These are phyloP conservation scores for Phytopythium litorale DNA, from an alignment of 352 stramenopile genomes.

Conservation along the genomic window DNA sequence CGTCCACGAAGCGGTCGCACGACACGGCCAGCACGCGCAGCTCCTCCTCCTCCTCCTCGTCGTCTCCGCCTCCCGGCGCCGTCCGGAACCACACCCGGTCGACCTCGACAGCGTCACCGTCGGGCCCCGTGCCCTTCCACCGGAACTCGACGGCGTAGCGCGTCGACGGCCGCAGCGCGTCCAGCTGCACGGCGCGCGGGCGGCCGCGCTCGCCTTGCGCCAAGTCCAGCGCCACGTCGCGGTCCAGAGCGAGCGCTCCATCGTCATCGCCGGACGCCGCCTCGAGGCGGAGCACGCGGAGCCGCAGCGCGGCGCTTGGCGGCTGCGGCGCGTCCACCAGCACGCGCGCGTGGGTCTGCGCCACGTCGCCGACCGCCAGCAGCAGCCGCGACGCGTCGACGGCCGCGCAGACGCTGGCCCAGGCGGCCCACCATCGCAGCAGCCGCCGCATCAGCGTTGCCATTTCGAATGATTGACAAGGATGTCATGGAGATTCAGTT, in stretches of 20 bases:
- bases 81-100: slow-evolving; percentile 18
- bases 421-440: not conserved
- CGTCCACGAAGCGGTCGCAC: slow-evolving; percentile 60
- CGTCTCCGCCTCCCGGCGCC: not conserved
- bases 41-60: not conserved
- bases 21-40: slow-evolving; percentile 39
- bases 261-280: not conserved
- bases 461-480: no score
- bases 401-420: not conserved
- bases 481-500: no score
- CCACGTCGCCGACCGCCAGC: slow-evolving; percentile 51
- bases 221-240: not conserved
- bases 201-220: not conserved
- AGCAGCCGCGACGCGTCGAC: slow-evolving; percentile 16
- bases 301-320: slow-evolving; percentile 7
- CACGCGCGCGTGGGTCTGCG: slow-evolving; percentile 34
- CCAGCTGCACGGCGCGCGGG: slow-evolving; percentile 28
- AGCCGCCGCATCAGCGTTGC: not conserved
- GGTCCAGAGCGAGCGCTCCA: not conserved
- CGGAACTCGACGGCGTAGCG: slow-evolving; percentile 36
- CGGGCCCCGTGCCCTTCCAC: not conserved
- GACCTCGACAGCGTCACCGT: not conserved
- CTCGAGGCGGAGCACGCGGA: slow-evolving; percentile 6
- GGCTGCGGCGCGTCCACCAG: slow-evolving; percentile 33
- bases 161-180: slow-evolving; percentile 26